Percentiles rank a stretch among this genome's conserved stretches.
Conservation (phyloP, 495 filamentous ascomycete species). For the Pyrenula massariospora region DNA sequence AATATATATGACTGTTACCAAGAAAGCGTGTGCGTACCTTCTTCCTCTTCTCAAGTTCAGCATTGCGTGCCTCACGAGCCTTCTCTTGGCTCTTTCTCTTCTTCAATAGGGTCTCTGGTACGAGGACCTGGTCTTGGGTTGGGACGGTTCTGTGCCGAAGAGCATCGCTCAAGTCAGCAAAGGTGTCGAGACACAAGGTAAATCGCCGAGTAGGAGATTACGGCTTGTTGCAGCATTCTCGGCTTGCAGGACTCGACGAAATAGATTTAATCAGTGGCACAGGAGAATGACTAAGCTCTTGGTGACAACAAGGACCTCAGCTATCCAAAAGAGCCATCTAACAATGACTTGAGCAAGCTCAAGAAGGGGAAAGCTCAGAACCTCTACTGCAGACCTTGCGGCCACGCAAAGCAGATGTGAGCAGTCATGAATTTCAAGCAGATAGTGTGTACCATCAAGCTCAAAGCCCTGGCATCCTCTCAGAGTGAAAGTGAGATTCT, state of each 20-base stretch:
- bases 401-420: conserved; percentile 16
- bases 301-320: conserved; percentile 5
- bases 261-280: conserved; percentile 69
- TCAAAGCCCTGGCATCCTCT: conserved; percentile 61
- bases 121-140: conserved; percentile 82
- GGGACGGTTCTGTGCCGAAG: conserved; percentile 59
- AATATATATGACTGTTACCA: conserved; percentile 27
- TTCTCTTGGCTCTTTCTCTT: conserved; percentile 99
- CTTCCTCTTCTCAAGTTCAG: conserved; percentile 75
- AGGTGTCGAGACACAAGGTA: conserved; percentile 52
- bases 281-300: conserved; percentile 5
- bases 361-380: conserved; percentile 32
- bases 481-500: conserved; percentile 33
- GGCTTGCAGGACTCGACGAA: conserved; percentile 62
- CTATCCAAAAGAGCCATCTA: conserved; percentile 45
- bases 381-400: neutral
- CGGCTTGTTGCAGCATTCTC: conserved; percentile 86
- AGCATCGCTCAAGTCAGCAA: conserved; percentile 51
- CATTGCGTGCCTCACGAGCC: conserved; percentile 74
- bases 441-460: conserved; percentile 59
- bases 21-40: conserved; percentile 51
- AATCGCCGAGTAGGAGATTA: conserved; percentile 84
- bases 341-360: conserved; percentile 70
- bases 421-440: conserved; percentile 77
- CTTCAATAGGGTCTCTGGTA: conserved; percentile 97